Evolutionary conservation across 1,284 basidiomycete species (phyloP).

Genomic region (Trichosporon ovoides): DNA sequence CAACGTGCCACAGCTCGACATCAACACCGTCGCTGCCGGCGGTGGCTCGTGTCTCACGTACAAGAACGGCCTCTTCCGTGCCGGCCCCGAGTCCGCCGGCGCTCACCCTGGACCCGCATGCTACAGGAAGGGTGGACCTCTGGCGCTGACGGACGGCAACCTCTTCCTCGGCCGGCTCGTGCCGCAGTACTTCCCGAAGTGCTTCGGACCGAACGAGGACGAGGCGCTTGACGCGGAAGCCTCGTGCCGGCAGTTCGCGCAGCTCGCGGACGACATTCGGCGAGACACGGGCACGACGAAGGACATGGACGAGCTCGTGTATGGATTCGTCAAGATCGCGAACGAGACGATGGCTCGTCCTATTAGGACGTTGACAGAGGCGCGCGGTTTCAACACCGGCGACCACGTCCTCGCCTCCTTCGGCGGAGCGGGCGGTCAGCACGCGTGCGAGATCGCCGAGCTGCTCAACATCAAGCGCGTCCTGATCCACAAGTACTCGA

Average conservation of each 20-base stretch:
- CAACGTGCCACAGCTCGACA: slow-evolving; percentile 78
- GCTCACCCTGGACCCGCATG: slow-evolving; percentile 79
- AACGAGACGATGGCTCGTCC: slow-evolving; percentile 92
- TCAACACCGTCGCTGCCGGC: slow-evolving; percentile 77
- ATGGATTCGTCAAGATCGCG: slow-evolving; percentile 76
- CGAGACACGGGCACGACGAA: slow-evolving; percentile 57
- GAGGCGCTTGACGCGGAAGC: slow-evolving; percentile 71
- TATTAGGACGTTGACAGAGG: slow-evolving; percentile 86
- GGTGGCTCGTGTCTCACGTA: slow-evolving; percentile 78
- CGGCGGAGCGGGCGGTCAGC: slow-evolving; percentile 89
- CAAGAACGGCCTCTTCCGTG: slow-evolving; percentile 71
- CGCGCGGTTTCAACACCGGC: slow-evolving; percentile 74
- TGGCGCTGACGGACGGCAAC: slow-evolving; percentile 83
- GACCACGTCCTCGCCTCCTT: slow-evolving; percentile 84
- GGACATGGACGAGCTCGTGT: slow-evolving; percentile 76
- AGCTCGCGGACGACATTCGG: slow-evolving; percentile 64
- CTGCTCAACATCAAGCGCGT: slow-evolving; percentile 73
- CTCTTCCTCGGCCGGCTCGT: slow-evolving; percentile 73
- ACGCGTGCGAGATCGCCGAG: slow-evolving; percentile 78
- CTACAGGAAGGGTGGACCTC: slow-evolving; percentile 74
- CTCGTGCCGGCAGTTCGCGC: slow-evolving; percentile 60
- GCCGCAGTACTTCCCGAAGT: slow-evolving; percentile 75
- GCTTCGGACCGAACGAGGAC: slow-evolving; percentile 80
- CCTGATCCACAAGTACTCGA: slow-evolving; percentile 77
- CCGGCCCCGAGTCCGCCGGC: slow-evolving; percentile 70